These are phyloP conservation scores for Eutrema japonicum DNA, from an alignment of 345 rosid species.

Conservation along the genomic window DNA sequence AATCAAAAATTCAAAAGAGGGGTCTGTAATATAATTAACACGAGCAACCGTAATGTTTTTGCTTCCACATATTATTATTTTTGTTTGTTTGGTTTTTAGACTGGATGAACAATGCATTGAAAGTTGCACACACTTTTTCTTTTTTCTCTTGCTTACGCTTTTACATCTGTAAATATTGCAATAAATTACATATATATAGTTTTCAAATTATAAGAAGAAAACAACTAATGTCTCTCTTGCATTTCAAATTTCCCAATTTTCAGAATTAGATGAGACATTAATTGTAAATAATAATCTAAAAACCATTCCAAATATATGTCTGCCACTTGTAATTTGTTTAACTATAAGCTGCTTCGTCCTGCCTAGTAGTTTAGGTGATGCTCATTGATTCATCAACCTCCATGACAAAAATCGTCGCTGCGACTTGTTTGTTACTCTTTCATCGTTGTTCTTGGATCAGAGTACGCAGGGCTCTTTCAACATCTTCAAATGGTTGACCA, in stretches of 20 bases:
- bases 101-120: conserved; percentile 43
- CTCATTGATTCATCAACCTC: conserved; percentile 4
- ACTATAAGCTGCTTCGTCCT: too few relatives aligned
- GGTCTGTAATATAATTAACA: neutral
- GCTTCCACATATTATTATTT: conserved; percentile 33
- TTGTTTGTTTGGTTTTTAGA: conserved; percentile 14
- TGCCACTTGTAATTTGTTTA: too few relatives aligned
- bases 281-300: too few relatives aligned
- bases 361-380: too few relatives aligned
- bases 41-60: conserved; percentile 32
- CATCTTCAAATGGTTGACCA: conserved; percentile 75
- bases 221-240: too few relatives aligned
- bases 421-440: neutral
- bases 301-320: too few relatives aligned
- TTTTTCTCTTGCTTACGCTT: conserved; percentile 2
- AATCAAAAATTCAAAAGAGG: too few relatives aligned
- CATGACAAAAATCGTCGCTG: neutral
- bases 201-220: too few relatives aligned
- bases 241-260: too few relatives aligned
- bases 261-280: too few relatives aligned
- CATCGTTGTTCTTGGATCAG: conserved; percentile 49
- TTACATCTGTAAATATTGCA: conserved; percentile 39
- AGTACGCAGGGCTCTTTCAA: conserved; percentile 63
- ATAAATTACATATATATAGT: neutral
- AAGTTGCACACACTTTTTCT: conserved; percentile 38